Evolutionary conservation across 83 land plant genomes (phyloP), one percentile per base, ranked within the genome.

Genomic region (Larix sibirica): DNA sequence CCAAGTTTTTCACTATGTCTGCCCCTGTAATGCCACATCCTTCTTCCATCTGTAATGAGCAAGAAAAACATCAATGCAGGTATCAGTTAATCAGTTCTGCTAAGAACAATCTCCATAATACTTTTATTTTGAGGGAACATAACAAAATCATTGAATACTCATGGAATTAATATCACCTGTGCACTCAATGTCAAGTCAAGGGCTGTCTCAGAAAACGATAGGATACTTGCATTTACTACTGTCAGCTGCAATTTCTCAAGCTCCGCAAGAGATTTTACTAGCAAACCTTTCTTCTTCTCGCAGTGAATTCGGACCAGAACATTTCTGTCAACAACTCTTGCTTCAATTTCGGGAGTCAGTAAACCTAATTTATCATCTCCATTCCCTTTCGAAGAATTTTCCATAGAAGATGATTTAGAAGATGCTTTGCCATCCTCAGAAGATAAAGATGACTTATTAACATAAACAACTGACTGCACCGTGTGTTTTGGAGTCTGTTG

Each of bases 331-430:
- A 89, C 84, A n/a, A 90, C 70, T 79, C 90, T 92, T 9, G 91
- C 97, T 82, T 96, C 97, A n/a, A 96, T 91, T 74, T 94, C 97
- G 0, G 94, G 95, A 12, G 86, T 73, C 8, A 36, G 77, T 14
- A 26, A 40, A 73, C 77, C 20, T 38, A 40, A 7, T 14, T 12
- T 54, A 17, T 71, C 60, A 17, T 28, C 26, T 71, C 6, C 26
- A 64, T 13, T 64, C 9, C 14, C 67, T 64, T 64, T 23, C 24
- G 67, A 64, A 64, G 26, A n/a, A 64, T 23, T 23, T n/a, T 1
- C 26, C 3, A 6, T 23, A 64, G 84, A 61, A n/a, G 31, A 23
- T 10, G 47, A 44, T 17, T 77, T 77, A 50, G 84, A 61, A n/a
- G 31, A 23, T 10, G 60, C 59, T 17, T 77, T 77, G 38, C 64